Evolutionary conservation across 2,329 filamentous ascomycete genomes (phyloP).

Genomic region (Venturiaceae sp.): DNA sequence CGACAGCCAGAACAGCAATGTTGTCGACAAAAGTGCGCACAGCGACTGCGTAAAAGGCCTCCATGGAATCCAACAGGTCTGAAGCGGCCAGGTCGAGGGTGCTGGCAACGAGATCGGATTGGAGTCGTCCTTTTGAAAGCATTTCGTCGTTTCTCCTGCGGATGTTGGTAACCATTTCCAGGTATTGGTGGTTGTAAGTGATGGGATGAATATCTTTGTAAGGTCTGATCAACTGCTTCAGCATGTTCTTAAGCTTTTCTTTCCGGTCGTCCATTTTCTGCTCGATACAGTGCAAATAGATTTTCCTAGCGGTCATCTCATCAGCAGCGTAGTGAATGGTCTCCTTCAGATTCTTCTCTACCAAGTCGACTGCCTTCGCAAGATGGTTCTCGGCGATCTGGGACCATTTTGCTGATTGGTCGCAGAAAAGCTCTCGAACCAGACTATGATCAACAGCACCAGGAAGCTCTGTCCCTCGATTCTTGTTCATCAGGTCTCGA

Average conservation of each 20-base stretch:
- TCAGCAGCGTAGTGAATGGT: neutral
- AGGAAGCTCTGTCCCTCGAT: conserved; percentile 46
- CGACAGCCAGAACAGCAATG: neutral
- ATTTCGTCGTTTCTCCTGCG: neutral
- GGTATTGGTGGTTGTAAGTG: conserved; percentile 22
- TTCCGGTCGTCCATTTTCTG: neutral
- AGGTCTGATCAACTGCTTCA: conserved; percentile 11
- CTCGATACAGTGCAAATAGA: neutral
- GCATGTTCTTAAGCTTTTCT: neutral
- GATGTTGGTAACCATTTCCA: conserved; percentile 10
- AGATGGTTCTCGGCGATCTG: conserved; percentile 27
- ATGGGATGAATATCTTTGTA: conserved; percentile 15
- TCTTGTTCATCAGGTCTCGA: conserved; percentile 27
- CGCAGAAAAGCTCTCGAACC: conserved; percentile 48
- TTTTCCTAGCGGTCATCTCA: neutral
- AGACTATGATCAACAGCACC: conserved; percentile 52
- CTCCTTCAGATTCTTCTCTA: neutral
- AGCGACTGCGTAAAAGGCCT: neutral
- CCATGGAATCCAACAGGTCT: neutral
- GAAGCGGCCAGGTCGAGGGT: too few species aligned
- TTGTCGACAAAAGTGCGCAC: conserved; percentile 1
- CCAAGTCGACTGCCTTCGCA: conserved; percentile 5
- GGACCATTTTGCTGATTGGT: conserved; percentile 49
- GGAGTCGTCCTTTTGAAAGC: neutral
- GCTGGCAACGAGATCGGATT: too few species aligned